phyloP scores from a whole-genome alignment of 2,329 filamentous ascomycete species.

The Stachybotrys chlorohalonatus region DNA sequence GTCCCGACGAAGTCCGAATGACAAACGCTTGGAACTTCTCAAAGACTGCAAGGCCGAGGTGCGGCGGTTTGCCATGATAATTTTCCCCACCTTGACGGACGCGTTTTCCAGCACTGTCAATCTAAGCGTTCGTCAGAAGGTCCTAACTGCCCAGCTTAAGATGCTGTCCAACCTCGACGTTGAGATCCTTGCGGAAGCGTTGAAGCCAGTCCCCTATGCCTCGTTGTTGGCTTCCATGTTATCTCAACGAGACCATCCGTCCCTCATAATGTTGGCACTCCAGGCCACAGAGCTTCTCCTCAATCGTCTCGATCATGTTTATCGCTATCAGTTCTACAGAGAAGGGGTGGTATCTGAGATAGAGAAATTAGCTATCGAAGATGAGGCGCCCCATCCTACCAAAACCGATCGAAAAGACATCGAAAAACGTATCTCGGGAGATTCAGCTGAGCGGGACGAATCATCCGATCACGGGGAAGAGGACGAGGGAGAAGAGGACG shows the following conservation, averaged over 20 bases:
- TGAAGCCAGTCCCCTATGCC: conserved; percentile 84
- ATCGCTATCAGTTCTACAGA: conserved; percentile 92
- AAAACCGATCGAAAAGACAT: conserved; percentile 8
- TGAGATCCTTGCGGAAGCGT: conserved; percentile 72
- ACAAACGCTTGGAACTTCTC: conserved; percentile 74
- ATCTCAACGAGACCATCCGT: conserved; percentile 87
- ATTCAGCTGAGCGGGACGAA: neutral
- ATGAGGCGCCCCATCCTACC: conserved; percentile 14
- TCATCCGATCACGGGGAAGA: conserved; percentile 4
- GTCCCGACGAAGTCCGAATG: conserved; percentile 47
- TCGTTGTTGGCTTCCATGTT: conserved; percentile 93
- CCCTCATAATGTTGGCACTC: conserved; percentile 75
- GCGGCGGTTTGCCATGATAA: conserved; percentile 82
- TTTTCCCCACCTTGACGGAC: conserved; percentile 91
- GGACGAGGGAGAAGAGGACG: conserved; percentile 14
- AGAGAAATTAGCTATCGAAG: conserved; percentile 58
- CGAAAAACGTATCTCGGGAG: neutral
- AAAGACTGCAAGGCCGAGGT: conserved; percentile 79
- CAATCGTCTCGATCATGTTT: conserved; percentile 74
- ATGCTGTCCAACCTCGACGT: conserved; percentile 95
- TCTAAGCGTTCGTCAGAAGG: conserved; percentile 86
- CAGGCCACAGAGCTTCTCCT: conserved; percentile 85
- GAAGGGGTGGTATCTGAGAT: conserved; percentile 95
- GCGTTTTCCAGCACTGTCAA: conserved; percentile 98
- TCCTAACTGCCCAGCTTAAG: conserved; percentile 90